A percentile compares a stretch with the other conserved stretches of the same genome.
Conservation (phyloP, 1,284 basidiomycete species). For the Irpex lacteus region DNA sequence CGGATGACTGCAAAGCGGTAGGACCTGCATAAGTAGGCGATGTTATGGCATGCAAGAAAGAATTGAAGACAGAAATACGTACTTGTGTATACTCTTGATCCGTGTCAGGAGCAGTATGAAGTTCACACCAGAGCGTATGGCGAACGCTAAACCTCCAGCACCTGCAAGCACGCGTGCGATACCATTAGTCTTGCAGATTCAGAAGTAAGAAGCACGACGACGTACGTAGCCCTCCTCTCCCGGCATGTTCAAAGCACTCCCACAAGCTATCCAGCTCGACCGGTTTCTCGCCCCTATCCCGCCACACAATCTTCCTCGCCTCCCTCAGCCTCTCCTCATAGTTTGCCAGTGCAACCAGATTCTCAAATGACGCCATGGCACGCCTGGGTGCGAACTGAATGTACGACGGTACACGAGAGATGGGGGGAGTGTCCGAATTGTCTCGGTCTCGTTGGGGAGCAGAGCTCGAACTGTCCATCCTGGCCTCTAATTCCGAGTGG, state of each 20-base stretch:
- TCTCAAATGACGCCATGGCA: slow-evolving; percentile 73
- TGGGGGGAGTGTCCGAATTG: slow-evolving; percentile 3
- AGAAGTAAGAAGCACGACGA: slow-evolving; percentile 19
- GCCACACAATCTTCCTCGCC: slow-evolving; percentile 80
- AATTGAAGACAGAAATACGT: slow-evolving; percentile 17
- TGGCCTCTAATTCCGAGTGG: background rate
- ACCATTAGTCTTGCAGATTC: background rate
- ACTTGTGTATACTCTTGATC: slow-evolving; percentile 64
- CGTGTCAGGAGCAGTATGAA: slow-evolving; percentile 72
- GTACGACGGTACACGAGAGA: slow-evolving; percentile 30
- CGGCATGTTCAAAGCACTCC: slow-evolving; percentile 74
- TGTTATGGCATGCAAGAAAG: background rate
- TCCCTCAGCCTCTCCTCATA: slow-evolving; percentile 70
- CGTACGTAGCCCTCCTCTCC: slow-evolving; percentile 74
- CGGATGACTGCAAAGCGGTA: slow-evolving; percentile 60
- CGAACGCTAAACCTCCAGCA: slow-evolving; percentile 75
- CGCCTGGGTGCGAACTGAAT: slow-evolving; percentile 48
- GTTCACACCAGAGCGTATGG: slow-evolving; percentile 79
- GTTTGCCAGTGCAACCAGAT: slow-evolving; percentile 76
- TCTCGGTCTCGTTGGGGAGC: background rate
- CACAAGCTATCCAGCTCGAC: slow-evolving; percentile 66
- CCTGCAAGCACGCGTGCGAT: slow-evolving; percentile 41
- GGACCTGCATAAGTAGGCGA: slow-evolving; percentile 30
- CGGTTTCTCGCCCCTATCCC: slow-evolving; percentile 75
- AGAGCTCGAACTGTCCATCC: background rate